Base-by-base conservation (phyloP, 306 rosid species). In the Fragaria ananassa region DNA sequence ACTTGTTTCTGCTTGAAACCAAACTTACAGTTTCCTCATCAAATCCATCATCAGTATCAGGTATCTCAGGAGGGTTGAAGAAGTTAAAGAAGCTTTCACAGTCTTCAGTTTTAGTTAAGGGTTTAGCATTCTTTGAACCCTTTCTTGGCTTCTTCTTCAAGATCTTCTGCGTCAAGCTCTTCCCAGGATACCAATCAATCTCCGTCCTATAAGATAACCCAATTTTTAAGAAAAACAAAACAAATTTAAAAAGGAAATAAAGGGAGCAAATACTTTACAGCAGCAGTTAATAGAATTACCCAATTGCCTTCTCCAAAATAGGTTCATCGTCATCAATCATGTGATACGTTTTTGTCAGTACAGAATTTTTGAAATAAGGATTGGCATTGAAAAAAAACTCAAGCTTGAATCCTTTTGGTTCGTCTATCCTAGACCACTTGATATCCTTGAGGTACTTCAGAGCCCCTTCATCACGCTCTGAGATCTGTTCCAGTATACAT, bases 71-170 rank as follows among this genome's bases (percentile, higher is more conserved):
- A 42, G 98, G 98, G 75, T 25, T 88, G 73, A 93, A 93, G 82
- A 89, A 88, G 79, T 91, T 89, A 80, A 93, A 93, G 85, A 93
- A 93, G 61, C 98, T 93, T 29, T 89, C 91, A 85, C 95, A 91
- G 31, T 41, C 82, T 83, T 93, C 98, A 50, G 95, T 93, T 76
- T 91, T 93, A 19, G 91, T 89, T 31, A 93, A 81, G 23, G 98
- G 98, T 78, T 91, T 93, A 21, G 90, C 79, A 83, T 84, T 83
- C 77, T 91, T 93, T 1, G 95, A 80, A 76, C 96, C 96, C 81
- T 93, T 93, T 87, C 80, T 88, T 15, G 93, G 96, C 83, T 88
- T 93, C 81, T 91, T 93, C 93, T 93, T 93, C 37, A 93, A 85
- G 27, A 91, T 23, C 83, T 91, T 93, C 75, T 91, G 95, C 17